phyloP scores from a whole-genome alignment of 2,329 filamentous ascomycete genomes.

The Phyllosticta paracitricarpa region DNA sequence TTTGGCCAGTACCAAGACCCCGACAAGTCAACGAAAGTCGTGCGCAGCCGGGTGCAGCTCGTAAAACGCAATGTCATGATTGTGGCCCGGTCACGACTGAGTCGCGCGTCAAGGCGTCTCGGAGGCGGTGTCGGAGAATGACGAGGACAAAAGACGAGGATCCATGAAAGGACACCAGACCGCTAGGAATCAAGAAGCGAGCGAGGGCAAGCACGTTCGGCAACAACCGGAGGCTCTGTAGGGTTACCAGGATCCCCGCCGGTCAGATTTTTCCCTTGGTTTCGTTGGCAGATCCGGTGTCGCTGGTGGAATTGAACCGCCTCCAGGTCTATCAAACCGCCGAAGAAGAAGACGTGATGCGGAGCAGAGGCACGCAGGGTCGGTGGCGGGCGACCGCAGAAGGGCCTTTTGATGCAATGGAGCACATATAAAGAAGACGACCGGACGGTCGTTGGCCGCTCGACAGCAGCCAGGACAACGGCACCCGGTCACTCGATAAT shows the following conservation, averaged over 20 bases:
- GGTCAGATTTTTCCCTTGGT: neutral
- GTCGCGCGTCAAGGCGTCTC: neutral
- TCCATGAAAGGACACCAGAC: neutral
- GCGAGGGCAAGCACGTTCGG: neutral
- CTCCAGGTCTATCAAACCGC: neutral
- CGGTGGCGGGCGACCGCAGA: slow-evolving; percentile 17
- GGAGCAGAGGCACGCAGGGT: neutral
- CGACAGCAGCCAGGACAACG: neutral
- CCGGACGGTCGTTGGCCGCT: too few species aligned
- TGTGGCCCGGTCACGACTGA: neutral
- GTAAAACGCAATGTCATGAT: neutral
- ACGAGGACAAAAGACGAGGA: neutral
- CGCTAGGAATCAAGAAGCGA: neutral
- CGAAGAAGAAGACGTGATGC: neutral
- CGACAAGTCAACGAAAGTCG: neutral
- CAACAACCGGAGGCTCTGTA: neutral
- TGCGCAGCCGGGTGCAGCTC: neutral
- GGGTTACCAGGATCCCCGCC: neutral
- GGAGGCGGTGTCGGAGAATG: neutral
- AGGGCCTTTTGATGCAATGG: slow-evolving; percentile 21
- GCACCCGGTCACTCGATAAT: neutral
- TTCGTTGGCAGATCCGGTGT: neutral
- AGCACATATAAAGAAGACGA: slow-evolving; percentile 14
- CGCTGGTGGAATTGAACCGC: neutral
- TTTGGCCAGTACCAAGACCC: neutral